These are phyloP conservation scores for Gossypium herbaceum DNA, from an alignment of 345 rosid genomes.

Conservation along the genomic window DNA sequence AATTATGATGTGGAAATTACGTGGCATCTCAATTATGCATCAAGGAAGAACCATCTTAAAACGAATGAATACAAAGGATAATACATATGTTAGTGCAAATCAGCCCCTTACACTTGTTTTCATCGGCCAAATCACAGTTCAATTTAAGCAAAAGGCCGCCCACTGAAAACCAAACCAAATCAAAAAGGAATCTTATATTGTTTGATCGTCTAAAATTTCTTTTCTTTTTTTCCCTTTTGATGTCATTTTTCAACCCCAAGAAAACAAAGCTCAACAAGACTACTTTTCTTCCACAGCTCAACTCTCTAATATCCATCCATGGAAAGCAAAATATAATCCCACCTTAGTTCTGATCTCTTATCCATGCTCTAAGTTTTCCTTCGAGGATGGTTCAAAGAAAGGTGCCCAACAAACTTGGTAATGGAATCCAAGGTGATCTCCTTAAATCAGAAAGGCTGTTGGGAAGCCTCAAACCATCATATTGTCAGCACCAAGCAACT, in stretches of 20 bases:
- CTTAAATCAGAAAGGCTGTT: constrained; percentile 42
- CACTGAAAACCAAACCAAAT: constrained; percentile 15
- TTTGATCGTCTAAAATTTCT: constrained; percentile 17
- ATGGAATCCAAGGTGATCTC: constrained; percentile 50
- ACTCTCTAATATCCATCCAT: constrained; percentile 4
- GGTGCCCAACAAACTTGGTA: constrained; percentile 47
- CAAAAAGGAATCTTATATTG: constrained; percentile 19
- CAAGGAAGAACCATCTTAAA: neutral
- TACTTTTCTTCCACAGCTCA: constrained; percentile 23
- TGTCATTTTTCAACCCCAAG: neutral
- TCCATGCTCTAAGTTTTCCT: constrained; percentile 26
- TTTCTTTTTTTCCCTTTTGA: neutral
- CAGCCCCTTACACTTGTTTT: constrained; percentile 26
- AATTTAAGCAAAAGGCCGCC: constrained; percentile 11
- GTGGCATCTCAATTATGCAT: neutral
- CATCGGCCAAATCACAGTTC: neutral
- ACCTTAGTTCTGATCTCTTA: neutral
- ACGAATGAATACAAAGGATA: too few species aligned
- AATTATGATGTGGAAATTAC: too few species aligned
- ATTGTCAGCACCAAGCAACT: constrained; percentile 44
- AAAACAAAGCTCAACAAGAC: constrained; percentile 5
- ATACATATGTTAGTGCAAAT: constrained; percentile 21
- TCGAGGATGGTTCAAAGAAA: constrained; percentile 83
- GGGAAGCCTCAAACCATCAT: constrained; percentile 31
- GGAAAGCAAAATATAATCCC: constrained; percentile 15